phyloP scores from a whole-genome alignment of 1,284 basidiomycete genomes.

The Pisolithus thermaeus region DNA sequence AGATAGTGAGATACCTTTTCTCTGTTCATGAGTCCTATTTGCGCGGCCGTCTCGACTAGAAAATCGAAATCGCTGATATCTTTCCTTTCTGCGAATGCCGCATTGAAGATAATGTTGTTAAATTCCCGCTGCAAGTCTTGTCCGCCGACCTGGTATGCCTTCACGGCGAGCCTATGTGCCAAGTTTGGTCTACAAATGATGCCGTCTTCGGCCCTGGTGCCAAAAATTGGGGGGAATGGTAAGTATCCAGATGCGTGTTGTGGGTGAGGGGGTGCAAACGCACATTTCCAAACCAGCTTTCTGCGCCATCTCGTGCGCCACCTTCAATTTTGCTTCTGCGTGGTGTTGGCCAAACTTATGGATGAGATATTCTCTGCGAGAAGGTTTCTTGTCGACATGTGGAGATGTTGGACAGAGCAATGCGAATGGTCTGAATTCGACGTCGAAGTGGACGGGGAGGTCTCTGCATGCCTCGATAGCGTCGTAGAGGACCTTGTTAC shows the following conservation, averaged over 20 bases:
- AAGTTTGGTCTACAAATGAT: constrained; percentile 58
- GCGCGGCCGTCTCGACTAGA: constrained; percentile 58
- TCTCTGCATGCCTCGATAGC: constrained; percentile 59
- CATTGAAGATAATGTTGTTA: constrained; percentile 58
- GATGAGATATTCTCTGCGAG: constrained; percentile 28
- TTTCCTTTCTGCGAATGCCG: constrained; percentile 57
- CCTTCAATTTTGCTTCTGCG: constrained; percentile 43
- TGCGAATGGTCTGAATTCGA: constrained; percentile 72
- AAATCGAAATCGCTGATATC: constrained; percentile 58
- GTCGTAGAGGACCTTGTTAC: constrained; percentile 62
- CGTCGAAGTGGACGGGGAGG: constrained; percentile 60
- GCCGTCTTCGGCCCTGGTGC: constrained; percentile 49
- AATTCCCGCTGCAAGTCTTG: constrained; percentile 55
- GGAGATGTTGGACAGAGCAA: constrained; percentile 49
- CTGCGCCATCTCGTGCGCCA: constrained; percentile 47
- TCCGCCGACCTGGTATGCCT: constrained; percentile 65
- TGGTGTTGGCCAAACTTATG: constrained; percentile 53
- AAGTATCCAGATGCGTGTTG: background rate
- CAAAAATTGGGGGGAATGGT: background rate
- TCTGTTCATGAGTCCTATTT: constrained; percentile 53
- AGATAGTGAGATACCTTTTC: constrained; percentile 43
- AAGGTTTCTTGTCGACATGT: constrained; percentile 31
- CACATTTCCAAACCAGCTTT: constrained; percentile 65
- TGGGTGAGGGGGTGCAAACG: constrained; percentile 24
- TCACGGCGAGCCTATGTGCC: constrained; percentile 69